Evolutionary conservation across 2,329 filamentous ascomycete genomes (phyloP).

Genomic region (Hymenotorrendiella dingleyae): DNA sequence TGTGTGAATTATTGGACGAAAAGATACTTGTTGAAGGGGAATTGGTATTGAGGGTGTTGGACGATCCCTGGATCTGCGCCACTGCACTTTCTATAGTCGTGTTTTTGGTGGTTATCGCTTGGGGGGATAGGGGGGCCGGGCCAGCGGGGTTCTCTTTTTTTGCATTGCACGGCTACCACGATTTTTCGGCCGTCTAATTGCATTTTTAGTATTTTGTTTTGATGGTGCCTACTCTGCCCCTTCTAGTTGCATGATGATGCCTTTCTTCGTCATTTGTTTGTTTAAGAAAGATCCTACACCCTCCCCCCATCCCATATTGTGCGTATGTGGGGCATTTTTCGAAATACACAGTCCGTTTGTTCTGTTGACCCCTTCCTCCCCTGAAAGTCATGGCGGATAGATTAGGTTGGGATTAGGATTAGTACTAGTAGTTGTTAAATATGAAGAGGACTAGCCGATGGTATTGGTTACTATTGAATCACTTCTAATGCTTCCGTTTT

Average conservation of each 20-base stretch:
- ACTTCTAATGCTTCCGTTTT: too few relatives aligned
- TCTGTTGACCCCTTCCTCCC: too few relatives aligned
- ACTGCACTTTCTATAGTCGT: too few relatives aligned
- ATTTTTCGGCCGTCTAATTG: constrained; percentile 21
- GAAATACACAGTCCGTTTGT: too few relatives aligned
- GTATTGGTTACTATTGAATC: constrained; percentile 10
- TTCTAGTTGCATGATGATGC: constrained; percentile 18
- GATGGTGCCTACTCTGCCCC: background rate
- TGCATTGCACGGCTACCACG: constrained; percentile 14
- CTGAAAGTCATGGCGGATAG: constrained; percentile 14
- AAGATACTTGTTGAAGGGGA: constrained; percentile 19
- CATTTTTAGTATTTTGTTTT: constrained; percentile 15
- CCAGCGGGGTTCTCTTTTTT: constrained; percentile 1
- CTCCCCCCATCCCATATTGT: too few relatives aligned
- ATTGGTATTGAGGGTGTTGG: constrained; percentile 18
- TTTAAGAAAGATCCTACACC: constrained; percentile 24
- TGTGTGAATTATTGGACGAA: constrained; percentile 15
- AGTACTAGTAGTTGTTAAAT: constrained; percentile 19
- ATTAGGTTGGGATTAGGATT: too few relatives aligned
- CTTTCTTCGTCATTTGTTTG: constrained; percentile 22
- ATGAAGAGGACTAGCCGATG: constrained; percentile 11
- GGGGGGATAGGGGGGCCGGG: constrained; percentile 9
- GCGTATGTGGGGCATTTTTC: too few relatives aligned
- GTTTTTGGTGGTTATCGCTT: too few relatives aligned
- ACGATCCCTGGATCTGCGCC: too few relatives aligned